Percentiles rank a stretch among this genome's conserved stretches.
Conservation (phyloP, 345 rosid species). For the Eucalyptus sp. region DNA sequence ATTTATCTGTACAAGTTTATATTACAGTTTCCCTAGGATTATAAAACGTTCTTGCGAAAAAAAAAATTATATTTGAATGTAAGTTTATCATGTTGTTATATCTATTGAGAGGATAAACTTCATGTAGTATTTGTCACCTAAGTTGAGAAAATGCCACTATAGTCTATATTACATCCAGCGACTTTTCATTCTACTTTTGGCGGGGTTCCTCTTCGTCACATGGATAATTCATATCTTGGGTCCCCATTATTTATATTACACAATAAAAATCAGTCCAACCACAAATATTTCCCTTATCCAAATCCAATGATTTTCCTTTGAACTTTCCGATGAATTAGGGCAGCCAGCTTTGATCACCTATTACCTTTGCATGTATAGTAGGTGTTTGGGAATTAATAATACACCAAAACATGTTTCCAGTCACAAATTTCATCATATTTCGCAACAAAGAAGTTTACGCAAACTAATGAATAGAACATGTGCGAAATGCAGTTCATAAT, state of each 20-base stretch:
- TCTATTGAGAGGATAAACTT: background rate
- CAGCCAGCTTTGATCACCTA: background rate
- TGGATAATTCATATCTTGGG: background rate
- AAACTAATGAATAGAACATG: too few relatives aligned
- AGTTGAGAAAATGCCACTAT: background rate
- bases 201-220: background rate
- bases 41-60: too few relatives aligned
- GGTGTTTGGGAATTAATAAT: background rate
- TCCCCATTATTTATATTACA: background rate
- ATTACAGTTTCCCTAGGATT: background rate
- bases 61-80: background rate
- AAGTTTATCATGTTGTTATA: background rate
- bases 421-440: too few relatives aligned
- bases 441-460: background rate
- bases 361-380: background rate
- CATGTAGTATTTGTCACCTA: background rate
- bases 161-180: accelerated
- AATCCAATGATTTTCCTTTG: background rate
- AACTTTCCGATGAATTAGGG: background rate
- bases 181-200: background rate
- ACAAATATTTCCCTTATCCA: background rate
- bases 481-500: too few relatives aligned
- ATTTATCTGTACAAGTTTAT: background rate
- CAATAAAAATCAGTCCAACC: background rate
- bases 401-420: accelerated